A percentile compares a stretch with the other conserved stretches of the same genome.
Evolutionary conservation across 2,329 filamentous ascomycete genomes (phyloP).

Genomic region (Chaetomium olivaceum): DNA sequence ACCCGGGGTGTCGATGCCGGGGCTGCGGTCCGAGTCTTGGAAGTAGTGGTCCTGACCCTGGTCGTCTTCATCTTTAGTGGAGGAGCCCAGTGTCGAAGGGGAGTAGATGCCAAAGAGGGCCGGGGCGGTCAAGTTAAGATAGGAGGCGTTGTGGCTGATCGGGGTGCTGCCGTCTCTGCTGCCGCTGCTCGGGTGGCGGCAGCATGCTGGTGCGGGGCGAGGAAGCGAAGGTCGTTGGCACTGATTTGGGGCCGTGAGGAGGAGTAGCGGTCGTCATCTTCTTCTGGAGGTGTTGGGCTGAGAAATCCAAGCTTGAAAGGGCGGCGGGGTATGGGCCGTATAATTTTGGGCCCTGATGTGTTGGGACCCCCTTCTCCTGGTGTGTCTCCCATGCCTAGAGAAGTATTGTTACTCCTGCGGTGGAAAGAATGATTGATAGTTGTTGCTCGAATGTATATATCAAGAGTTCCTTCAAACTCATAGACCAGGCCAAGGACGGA

Average conservation of each 20-base stretch:
- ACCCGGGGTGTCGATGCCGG: slow-evolving; percentile 58
- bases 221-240: slow-evolving; percentile 48
- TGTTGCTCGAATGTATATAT: background rate
- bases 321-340: slow-evolving; percentile 71
- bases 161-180: slow-evolving; percentile 39
- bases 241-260: slow-evolving; percentile 42
- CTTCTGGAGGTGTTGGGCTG: slow-evolving; percentile 47
- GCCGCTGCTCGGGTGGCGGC: slow-evolving; percentile 31
- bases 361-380: background rate
- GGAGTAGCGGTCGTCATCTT: slow-evolving; percentile 40
- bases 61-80: slow-evolving; percentile 14
- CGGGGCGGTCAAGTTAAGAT: slow-evolving; percentile 83
- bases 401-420: background rate
- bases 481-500: background rate
- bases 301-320: slow-evolving; percentile 63
- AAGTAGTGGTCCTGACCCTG: slow-evolving; percentile 43
- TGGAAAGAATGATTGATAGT: background rate
- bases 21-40: background rate
- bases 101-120: slow-evolving; percentile 92
- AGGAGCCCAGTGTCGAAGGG: slow-evolving; percentile 39
- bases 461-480: background rate
- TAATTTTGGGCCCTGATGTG: slow-evolving; percentile 50
- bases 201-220: slow-evolving; percentile 38
- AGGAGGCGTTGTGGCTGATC: slow-evolving; percentile 71
- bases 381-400: slow-evolving; percentile 6